Conservation (phyloP, 768 basidiomycete species). For the Suillus tomentosus region DNA sequence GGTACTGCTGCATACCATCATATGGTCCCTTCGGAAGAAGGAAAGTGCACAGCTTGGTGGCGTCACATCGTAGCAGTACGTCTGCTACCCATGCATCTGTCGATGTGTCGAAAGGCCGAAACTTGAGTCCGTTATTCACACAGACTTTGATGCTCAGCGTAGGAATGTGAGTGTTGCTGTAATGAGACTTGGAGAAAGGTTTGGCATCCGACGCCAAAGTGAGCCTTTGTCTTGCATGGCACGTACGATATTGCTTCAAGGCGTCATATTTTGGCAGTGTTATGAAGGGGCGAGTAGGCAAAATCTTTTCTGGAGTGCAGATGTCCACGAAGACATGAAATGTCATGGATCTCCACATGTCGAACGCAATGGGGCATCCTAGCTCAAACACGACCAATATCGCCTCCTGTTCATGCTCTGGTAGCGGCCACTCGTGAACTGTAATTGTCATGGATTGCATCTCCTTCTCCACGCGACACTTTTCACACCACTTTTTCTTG, state of each 20-base stretch:
- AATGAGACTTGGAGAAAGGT: conserved; percentile 22
- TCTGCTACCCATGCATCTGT: conserved; percentile 17
- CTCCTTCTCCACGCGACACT: conserved; percentile 30
- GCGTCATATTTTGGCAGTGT: conserved; percentile 19
- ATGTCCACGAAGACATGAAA: conserved; percentile 40
- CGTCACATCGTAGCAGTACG: conserved; percentile 14
- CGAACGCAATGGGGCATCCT: conserved; percentile 39
- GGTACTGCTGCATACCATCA: conserved; percentile 37
- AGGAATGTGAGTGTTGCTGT: conserved; percentile 20
- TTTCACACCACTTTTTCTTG: conserved; percentile 22
- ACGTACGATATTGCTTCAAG: conserved; percentile 17
- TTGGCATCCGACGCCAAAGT: conserved; percentile 29
- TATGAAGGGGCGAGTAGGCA: conserved; percentile 14
- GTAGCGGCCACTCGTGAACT: conserved; percentile 51
- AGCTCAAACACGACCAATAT: conserved; percentile 45
- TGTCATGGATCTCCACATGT: conserved; percentile 46
- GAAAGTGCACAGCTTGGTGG: conserved; percentile 31
- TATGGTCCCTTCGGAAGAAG: conserved; percentile 37
- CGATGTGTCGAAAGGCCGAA: conserved; percentile 32
- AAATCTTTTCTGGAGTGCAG: conserved; percentile 21
- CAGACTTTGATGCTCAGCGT: conserved; percentile 20
- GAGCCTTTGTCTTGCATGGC: conserved; percentile 23
- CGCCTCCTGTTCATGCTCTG: conserved; percentile 22
- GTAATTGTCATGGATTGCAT: conserved; percentile 30
- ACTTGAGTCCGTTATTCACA: conserved; percentile 37